Evolutionary conservation across 2,329 filamentous ascomycete genomes (phyloP).

Genomic region (Penicillium sp.): DNA sequence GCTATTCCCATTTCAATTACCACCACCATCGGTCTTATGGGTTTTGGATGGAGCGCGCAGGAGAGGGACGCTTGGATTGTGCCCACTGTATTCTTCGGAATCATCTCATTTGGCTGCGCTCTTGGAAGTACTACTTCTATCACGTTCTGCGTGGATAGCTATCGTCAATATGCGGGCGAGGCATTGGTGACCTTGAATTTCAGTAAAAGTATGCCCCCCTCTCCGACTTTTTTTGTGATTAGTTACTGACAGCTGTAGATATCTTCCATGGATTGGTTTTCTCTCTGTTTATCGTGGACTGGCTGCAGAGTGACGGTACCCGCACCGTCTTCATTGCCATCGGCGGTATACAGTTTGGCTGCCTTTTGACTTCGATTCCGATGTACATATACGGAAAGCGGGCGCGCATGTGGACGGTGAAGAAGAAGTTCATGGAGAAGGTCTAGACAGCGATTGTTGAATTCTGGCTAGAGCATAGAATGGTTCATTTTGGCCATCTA

Average conservation of each 20-base stretch:
- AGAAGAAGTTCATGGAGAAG: conserved; percentile 81
- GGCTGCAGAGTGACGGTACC: conserved; percentile 71
- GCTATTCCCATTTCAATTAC: conserved; percentile 71
- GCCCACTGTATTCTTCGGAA: conserved; percentile 86
- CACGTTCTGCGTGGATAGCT: conserved; percentile 90
- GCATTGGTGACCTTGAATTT: conserved; percentile 93
- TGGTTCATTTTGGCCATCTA: background rate
- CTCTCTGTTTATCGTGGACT: conserved; percentile 78
- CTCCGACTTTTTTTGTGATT: conserved; percentile 12
- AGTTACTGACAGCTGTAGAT: conserved; percentile 43
- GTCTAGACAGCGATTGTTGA: conserved; percentile 39
- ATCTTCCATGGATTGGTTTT: conserved; percentile 88
- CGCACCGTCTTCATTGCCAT: conserved; percentile 77
- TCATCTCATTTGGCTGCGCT: conserved; percentile 88
- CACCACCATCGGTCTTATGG: conserved; percentile 84
- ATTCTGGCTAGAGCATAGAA: background rate
- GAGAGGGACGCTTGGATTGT: conserved; percentile 78
- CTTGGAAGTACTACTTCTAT: conserved; percentile 87
- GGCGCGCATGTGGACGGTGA: conserved; percentile 88
- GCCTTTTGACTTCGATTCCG: conserved; percentile 72
- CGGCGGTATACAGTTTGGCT: conserved; percentile 77
- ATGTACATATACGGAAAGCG: conserved; percentile 95
- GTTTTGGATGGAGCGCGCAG: conserved; percentile 88
- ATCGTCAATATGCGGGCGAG: conserved; percentile 89
- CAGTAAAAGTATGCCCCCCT: conserved; percentile 63